These are phyloP conservation scores for Mortierella sp. DNA, from an alignment of 371 early-diverging fungal species.

Conservation along the genomic window DNA sequence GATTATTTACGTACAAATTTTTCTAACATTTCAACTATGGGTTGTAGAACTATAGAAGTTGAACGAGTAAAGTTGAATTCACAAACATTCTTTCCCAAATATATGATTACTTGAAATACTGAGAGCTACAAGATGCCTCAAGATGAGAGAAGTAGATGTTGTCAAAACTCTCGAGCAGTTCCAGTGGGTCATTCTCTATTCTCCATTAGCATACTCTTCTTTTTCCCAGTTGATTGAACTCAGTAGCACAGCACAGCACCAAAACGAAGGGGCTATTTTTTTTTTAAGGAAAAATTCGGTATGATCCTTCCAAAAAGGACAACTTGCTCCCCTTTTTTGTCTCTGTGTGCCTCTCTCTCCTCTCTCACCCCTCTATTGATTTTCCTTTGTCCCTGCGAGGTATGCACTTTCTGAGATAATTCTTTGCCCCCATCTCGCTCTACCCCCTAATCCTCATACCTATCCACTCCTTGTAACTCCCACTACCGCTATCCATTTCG, in stretches of 20 bases:
- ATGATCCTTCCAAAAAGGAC: conserved; percentile 1
- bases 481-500: background rate
- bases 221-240: background rate
- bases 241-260: background rate
- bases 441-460: background rate
- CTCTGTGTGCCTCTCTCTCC: conserved; percentile 1
- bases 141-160: too few species aligned
- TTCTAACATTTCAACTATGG: too few species aligned
- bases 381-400: conserved; percentile 10
- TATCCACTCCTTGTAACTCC: too few species aligned
- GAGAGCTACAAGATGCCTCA: too few species aligned
- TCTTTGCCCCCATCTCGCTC: background rate
- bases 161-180: too few species aligned
- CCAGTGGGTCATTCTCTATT: too few species aligned
- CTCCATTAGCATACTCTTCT: too few species aligned
- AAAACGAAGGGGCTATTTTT: conserved; percentile 2
- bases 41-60: too few species aligned
- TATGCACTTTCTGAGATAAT: background rate
- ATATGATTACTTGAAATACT: too few species aligned
- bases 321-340: background rate
- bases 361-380: background rate
- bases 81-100: too few species aligned
- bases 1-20: too few species aligned
- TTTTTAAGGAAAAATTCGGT: background rate
- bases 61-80: too few species aligned